Evolutionary conservation across 2,329 filamentous ascomycete genomes (phyloP), one percentile per base, ranked within the genome.

Genomic region (Phyllosticta ampelicida): DNA sequence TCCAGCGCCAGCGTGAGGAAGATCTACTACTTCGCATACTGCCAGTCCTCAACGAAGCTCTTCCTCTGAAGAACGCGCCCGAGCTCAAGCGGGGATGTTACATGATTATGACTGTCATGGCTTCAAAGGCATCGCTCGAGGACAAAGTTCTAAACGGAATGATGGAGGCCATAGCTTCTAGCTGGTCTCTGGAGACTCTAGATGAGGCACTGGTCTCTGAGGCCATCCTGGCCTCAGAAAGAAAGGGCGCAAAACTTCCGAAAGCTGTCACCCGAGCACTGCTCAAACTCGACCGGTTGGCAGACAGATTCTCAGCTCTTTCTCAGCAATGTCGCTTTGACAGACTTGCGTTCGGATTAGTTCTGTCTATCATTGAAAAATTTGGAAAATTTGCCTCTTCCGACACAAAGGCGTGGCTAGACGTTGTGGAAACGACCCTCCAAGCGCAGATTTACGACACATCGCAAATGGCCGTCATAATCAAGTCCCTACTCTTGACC

Each of bases 11-110:
- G 66, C 88, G 90, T 65, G 86, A 91, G 63, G 88, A 96, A 68
- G 84, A 87, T 65, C 71, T 88, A 13, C 76, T 97, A 13, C 75
- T 95, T 20, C 84, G 75, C 66, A 83, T 81, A 68, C 78, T 78
- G 71, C 90, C 77, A 65, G 74, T 90, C 2, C 78, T 99, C 29
- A 87, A 89, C 61, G 85, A 89, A 62, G 89, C 87, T 1, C 79
- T 97, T 61, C 80, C 85, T 9, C 81, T 92, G 75, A 85, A 85
- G 65, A 84, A 86, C 61, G 84, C 86, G 0, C 82, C 90, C 0
- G 89, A 92, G 61, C 77, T 96, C 49, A 87, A 91, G 63, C 81
- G 95, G 61, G 90, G 87, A 16, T 91, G 88, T 59, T 97, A 96
- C 71, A 96, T 96, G 87, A 84, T 96, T 19, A 81, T 91, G 58